Evolutionary conservation across 2,329 filamentous ascomycete species (phyloP).

Genomic region (Botrytis tulipae): DNA sequence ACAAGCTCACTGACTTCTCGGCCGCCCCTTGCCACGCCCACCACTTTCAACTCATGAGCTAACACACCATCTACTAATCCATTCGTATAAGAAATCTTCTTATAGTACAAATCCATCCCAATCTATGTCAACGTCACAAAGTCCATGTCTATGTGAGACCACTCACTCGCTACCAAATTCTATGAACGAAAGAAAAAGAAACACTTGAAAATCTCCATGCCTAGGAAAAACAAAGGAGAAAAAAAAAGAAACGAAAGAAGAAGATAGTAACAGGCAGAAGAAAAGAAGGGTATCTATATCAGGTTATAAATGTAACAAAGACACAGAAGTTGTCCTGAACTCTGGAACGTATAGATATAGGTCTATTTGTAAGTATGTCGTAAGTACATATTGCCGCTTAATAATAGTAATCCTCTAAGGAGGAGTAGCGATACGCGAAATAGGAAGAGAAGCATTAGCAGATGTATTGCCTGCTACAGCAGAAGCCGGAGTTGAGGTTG

Average conservation of each 20-base stretch:
- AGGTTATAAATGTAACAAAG: neutral
- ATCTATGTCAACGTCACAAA: slow-evolving; percentile 5
- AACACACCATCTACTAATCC: neutral
- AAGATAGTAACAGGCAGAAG: neutral
- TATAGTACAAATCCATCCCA: slow-evolving; percentile 7
- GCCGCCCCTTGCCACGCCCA: neutral
- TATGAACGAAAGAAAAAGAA: neutral
- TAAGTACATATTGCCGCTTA: neutral
- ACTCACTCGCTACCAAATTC: neutral
- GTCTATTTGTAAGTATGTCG: neutral
- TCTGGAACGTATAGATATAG: neutral
- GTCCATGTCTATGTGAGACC: neutral
- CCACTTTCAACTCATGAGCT: neutral
- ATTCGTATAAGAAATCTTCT: neutral
- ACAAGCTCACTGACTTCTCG: neutral
- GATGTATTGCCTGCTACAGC: neutral
- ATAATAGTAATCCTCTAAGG: neutral
- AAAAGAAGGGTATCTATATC: neutral
- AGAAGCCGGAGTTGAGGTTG: neutral
- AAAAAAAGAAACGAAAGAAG: neutral
- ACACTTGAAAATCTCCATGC: neutral
- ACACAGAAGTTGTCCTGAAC: neutral
- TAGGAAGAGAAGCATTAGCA: neutral
- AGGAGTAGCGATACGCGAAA: slow-evolving; percentile 8
- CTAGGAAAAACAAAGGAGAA: neutral